Base-by-base conservation (phyloP, 345 rosid genomes). In the Carallia brachiata region DNA sequence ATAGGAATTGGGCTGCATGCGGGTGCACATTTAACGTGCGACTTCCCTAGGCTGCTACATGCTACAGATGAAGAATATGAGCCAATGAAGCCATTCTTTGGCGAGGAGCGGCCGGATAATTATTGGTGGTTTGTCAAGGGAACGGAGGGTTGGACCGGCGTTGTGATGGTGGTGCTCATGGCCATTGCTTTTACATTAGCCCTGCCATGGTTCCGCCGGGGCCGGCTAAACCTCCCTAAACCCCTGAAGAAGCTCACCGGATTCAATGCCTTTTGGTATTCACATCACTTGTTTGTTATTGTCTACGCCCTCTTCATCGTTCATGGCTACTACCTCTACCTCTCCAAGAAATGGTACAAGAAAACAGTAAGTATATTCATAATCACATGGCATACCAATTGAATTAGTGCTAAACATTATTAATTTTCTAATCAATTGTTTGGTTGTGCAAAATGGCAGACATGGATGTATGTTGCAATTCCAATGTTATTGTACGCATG, bases 391-490 rank as follows among this genome's bases (percentile, higher is more conserved):
- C 60, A 8, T 23, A 8, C 4, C 60, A 55, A 30, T 8, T 23
- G 60, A 23, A 55, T 44, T 12, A 44, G 5, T 13, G 12, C 50
- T 44, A 12, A 44, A 44, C 16, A 15, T 44, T 13, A 12, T 44
- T 44, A 44, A 44, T 44, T 12, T 13, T 44, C 16, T 44, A 44
- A 44, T 44, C 16, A 44, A 15, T 44, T 44, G 50, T 12, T 44
- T 3, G 50, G 3, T 44, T 44, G 16, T 15, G 50, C 15, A 12
- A 44, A 44, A 44, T 77, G 57, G 54, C 84, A 91, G 96, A 90
- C 98, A 15, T 90, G 98, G 98, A 90, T 92, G 98, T 92, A 92
- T 71, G 76, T 90, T 12, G 89, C 97, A 7, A 70, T 82, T 54
- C 98, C 98, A 7, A 71, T 87, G 30, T 1, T 79, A 36, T 28